These are phyloP conservation scores for Hawksworthiomyces lignivorus DNA, from an alignment of 2,329 filamentous ascomycete genomes.

Conservation along the genomic window DNA sequence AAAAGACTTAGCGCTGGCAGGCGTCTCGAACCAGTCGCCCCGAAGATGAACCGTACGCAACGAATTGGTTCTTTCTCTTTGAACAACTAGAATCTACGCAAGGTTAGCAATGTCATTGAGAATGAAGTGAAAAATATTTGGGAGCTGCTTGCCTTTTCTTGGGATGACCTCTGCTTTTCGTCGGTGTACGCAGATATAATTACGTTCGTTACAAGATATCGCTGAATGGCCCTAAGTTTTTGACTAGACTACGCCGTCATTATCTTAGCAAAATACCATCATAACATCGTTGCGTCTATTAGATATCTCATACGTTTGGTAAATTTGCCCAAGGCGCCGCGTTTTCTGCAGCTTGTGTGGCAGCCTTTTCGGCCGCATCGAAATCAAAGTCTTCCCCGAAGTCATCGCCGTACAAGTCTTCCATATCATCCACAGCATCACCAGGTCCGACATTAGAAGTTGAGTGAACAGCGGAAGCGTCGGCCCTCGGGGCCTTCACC, in stretches of 20 bases:
- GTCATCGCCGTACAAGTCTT: conserved; percentile 58
- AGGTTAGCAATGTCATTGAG: background rate
- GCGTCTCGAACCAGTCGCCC: conserved; percentile 79
- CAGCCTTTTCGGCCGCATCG: conserved; percentile 65
- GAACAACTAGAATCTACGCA: conserved; percentile 66
- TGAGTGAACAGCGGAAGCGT: background rate
- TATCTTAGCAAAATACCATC: conserved; percentile 4
- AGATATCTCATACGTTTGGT: conserved; percentile 45
- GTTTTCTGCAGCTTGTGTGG: conserved; percentile 51
- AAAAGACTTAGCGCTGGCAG: conserved; percentile 57
- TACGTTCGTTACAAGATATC: conserved; percentile 74
- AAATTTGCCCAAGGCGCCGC: conserved; percentile 16
- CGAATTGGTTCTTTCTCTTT: conserved; percentile 63
- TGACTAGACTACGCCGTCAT: conserved; percentile 46
- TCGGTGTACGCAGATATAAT: conserved; percentile 61
- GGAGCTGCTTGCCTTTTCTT: conserved; percentile 62
- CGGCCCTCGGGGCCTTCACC: conserved; percentile 9
- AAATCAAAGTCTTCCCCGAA: conserved; percentile 69
- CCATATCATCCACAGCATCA: conserved; percentile 21
- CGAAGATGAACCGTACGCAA: conserved; percentile 67
- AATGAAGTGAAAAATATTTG: background rate
- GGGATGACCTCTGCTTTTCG: conserved; percentile 48
- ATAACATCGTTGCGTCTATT: background rate
- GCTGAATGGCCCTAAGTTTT: conserved; percentile 70
- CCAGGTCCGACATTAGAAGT: conserved; percentile 5